Evolutionary conservation across 495 filamentous ascomycete genomes (phyloP).

Genomic region (Xylaria cubensis): DNA sequence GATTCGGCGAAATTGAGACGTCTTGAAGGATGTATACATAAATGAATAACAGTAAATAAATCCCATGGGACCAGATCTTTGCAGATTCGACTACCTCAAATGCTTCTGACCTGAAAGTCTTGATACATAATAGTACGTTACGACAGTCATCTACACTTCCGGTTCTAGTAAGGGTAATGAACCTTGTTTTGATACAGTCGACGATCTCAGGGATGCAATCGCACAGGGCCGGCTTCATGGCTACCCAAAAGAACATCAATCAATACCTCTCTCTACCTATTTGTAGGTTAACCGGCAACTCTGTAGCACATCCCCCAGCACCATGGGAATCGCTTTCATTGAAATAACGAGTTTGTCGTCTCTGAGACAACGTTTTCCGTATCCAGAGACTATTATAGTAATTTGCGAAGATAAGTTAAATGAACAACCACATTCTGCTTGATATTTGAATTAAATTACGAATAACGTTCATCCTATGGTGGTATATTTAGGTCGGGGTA

Average conservation of each 20-base stretch:
- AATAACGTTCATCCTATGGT: too few relatives aligned
- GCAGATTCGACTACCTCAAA: neutral
- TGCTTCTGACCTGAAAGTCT: neutral
- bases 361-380: neutral
- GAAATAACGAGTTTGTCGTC: neutral
- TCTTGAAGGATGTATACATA: neutral
- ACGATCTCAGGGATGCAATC: neutral
- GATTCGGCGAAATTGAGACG: constrained; percentile 33
- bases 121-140: neutral
- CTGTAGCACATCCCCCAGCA: neutral
- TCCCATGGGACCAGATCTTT: neutral
- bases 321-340: neutral
- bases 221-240: neutral
- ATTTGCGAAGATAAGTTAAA: too few relatives aligned
- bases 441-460: too few relatives aligned
- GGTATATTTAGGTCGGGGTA: too few relatives aligned
- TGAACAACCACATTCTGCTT: too few relatives aligned
- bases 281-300: neutral
- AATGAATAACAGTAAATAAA: neutral
- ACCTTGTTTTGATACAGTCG: neutral
- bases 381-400: neutral
- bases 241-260: neutral
- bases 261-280: neutral
- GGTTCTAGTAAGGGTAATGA: neutral
- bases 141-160: neutral